Evolutionary conservation across 352 stramenopile species (phyloP).

Genomic region (Globisporangium radiosum): DNA sequence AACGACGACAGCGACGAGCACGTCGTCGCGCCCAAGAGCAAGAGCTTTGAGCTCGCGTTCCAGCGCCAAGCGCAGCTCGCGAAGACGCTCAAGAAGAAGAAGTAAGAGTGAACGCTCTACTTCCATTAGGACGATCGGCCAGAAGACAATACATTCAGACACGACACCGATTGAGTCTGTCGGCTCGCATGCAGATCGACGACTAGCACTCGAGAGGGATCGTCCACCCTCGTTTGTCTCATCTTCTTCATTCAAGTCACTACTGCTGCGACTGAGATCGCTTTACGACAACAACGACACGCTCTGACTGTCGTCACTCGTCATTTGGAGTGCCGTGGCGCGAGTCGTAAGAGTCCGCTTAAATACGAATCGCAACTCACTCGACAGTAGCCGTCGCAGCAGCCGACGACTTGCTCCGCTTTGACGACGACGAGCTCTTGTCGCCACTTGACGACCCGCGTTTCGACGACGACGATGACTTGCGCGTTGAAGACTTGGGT

Average conservation of each 20-base stretch:
- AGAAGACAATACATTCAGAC: neutral
- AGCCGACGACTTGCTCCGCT: conserved; percentile 56
- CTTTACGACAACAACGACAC: neutral
- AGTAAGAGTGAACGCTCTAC: neutral
- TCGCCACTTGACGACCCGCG: conserved; percentile 19
- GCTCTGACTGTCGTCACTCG: neutral
- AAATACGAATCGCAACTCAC: conserved; percentile 16
- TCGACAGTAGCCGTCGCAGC: conserved; percentile 10
- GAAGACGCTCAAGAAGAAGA: conserved; percentile 43
- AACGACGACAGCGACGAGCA: neutral
- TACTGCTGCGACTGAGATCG: neutral
- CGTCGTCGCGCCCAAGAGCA: conserved; percentile 2
- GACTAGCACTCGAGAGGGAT: neutral
- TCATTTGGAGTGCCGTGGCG: neutral
- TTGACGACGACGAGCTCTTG: conserved; percentile 26
- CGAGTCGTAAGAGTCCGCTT: neutral
- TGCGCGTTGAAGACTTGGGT: conserved; percentile 12
- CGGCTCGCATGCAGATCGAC: neutral
- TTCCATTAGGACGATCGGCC: too few species aligned
- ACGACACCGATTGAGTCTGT: neutral
- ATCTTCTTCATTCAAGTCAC: too few species aligned
- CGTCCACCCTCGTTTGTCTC: too few species aligned
- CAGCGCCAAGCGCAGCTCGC: conserved; percentile 43
- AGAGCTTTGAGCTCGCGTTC: conserved; percentile 41
- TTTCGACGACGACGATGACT: conserved; percentile 23